Base-by-base conservation (phyloP, 495 filamentous ascomycete species). In the Xylaria telfairii region DNA sequence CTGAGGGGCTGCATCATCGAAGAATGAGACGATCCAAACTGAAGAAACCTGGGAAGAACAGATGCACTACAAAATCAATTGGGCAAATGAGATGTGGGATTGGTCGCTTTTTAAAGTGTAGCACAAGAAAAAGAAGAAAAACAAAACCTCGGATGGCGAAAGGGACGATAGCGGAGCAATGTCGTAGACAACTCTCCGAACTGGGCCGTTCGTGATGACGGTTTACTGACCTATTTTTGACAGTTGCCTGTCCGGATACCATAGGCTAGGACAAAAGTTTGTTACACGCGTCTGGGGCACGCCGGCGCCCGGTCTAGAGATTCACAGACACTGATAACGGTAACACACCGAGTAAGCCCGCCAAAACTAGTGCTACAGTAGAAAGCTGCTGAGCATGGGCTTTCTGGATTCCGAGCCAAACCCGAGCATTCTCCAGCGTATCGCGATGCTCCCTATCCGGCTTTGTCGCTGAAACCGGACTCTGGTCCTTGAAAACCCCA, bases 1-100 rank as follows among this genome's bases (percentile, higher is more conserved):
- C 60, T 73, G 6, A 51, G 71, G 71, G 79, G 54, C 62, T 78
- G 79, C 84, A 86, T 70, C 41, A 5, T 69, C 24, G 34, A 15
- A 57, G 39, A 39, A 69, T 63, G 34, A 30, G n/a, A 21, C 30
- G 44, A 47, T 44, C 17, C 17, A 19, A 64, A 21, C 41, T 44
- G 30, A 37, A 41, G 28, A 42, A 67, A 69, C n/a, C n/a, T 62
- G 30, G 56, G 32, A 41, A 60, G 24, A 41, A 1, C 15, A 32
- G 49, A 37, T 39, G 28, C 39, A 39, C 64, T 67, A 68, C 30
- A 67, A 34, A 9, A 65, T 60, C 68, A 34, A 64, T 21, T 41
- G 62, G 51, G n/a, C 15, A 62, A 56, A 19, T 44, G 30, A 21
- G 15, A 44, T 26, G 57, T 21, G 30, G 57, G 37, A 42, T 51